Evolutionary conservation across 2,329 filamentous ascomycete genomes (phyloP).

Genomic region (Hypoxylon rubiginosum): DNA sequence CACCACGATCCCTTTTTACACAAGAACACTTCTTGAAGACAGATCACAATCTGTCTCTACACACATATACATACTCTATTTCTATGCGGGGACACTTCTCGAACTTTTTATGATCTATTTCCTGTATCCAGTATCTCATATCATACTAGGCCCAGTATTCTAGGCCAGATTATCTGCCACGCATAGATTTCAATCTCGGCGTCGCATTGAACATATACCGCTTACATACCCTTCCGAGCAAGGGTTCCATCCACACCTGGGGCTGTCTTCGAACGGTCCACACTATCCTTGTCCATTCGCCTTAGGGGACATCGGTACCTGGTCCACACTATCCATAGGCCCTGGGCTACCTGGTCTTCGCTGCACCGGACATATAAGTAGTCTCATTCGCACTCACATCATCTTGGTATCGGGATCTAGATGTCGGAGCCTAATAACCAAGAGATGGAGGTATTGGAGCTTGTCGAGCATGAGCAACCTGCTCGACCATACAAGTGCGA

Average conservation of each 20-base stretch:
- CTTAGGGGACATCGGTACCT: slow-evolving; percentile 43
- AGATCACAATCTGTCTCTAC: not conserved
- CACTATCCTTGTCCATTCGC: slow-evolving; percentile 44
- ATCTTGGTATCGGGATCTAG: slow-evolving; percentile 29
- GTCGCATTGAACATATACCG: slow-evolving; percentile 56
- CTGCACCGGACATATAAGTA: slow-evolving; percentile 52
- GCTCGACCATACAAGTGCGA: slow-evolving; percentile 74
- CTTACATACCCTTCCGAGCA: slow-evolving; percentile 52
- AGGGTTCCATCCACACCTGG: slow-evolving; percentile 50
- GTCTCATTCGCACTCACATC: slow-evolving; percentile 43
- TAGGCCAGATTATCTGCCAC: slow-evolving; percentile 47
- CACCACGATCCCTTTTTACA: not conserved
- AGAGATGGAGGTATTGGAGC: slow-evolving; percentile 74
- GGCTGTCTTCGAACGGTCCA: slow-evolving; percentile 49
- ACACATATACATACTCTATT: slow-evolving; percentile 4
- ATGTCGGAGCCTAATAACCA: slow-evolving; percentile 37
- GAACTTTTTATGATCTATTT: not conserved
- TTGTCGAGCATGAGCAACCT: slow-evolving; percentile 74
- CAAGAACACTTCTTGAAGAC: not conserved
- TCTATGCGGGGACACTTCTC: slow-evolving; percentile 39
- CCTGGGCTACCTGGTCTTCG: slow-evolving; percentile 40
- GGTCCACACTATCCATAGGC: slow-evolving; percentile 40
- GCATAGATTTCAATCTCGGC: slow-evolving; percentile 51
- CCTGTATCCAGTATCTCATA: slow-evolving; percentile 36
- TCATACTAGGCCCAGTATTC: slow-evolving; percentile 38